Conservation (phyloP, 2,329 filamentous ascomycete genomes). For the Penicillium crustosum region DNA sequence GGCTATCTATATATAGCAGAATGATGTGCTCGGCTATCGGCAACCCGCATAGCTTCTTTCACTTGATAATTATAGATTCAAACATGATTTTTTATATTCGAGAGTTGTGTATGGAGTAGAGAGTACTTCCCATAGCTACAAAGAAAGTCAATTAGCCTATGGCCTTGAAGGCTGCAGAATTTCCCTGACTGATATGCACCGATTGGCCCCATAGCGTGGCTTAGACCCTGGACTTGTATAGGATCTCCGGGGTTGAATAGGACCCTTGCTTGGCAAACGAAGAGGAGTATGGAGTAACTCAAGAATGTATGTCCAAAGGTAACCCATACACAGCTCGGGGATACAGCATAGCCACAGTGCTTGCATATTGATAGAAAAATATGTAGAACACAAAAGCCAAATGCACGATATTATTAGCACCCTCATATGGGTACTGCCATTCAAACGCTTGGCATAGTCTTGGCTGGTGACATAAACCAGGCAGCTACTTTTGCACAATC, state of each 20-base stretch:
- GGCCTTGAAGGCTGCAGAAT: neutral
- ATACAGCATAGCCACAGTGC: neutral
- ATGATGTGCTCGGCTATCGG: neutral
- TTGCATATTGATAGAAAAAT: neutral
- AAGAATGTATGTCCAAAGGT: neutral
- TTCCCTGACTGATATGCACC: neutral
- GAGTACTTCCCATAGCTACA: neutral
- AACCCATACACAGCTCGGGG: neutral
- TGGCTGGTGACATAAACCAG: constrained; percentile 15
- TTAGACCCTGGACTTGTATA: constrained; percentile 13
- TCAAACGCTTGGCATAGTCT: constrained; percentile 6
- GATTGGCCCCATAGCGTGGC: constrained; percentile 18
- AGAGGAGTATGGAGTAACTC: neutral
- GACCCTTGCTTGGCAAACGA: constrained; percentile 12
- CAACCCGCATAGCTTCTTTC: neutral
- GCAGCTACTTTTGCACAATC: constrained; percentile 21
- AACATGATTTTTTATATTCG: neutral
- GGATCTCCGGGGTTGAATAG: neutral
- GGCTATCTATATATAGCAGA: constrained; percentile 11
- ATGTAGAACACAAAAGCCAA: neutral
- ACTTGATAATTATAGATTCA: neutral
- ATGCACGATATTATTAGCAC: constrained; percentile 4
- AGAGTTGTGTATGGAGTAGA: neutral
- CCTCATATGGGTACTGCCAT: neutral
- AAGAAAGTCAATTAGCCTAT: neutral